Percentiles rank a stretch among this genome's conserved stretches.
These are phyloP conservation scores for Suhomyces choctaworum DNA, from an alignment of 1,139 yeast genomes.

Conservation along the genomic window DNA sequence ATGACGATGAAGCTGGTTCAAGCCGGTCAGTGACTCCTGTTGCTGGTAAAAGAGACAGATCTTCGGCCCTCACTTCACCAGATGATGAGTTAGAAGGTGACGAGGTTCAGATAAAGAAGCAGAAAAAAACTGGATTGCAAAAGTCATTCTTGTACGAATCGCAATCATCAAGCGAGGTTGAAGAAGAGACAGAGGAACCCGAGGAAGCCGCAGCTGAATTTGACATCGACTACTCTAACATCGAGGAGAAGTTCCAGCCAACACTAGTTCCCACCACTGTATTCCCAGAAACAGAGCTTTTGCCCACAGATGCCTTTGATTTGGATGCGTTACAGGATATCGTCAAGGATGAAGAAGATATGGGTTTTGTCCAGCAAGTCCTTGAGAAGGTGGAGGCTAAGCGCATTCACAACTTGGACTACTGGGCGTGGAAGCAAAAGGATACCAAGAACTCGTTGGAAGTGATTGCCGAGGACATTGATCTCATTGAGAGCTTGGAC, in stretches of 20 bases:
- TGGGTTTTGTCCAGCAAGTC: conserved; percentile 49
- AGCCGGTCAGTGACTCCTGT: conserved; percentile 47
- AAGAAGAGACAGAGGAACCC: conserved; percentile 9
- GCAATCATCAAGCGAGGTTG: conserved; percentile 19
- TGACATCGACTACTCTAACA: conserved; percentile 25
- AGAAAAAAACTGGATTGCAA: conserved; percentile 20
- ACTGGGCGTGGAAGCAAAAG: conserved; percentile 69
- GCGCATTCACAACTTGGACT: conserved; percentile 44
- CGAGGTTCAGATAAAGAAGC: conserved; percentile 19
- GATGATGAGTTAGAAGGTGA: conserved; percentile 35
- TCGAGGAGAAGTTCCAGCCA: conserved; percentile 47
- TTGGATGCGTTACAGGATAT: conserved; percentile 53
- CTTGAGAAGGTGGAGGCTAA: conserved; percentile 30
- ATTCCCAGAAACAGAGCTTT: conserved; percentile 41
- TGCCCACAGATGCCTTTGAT: conserved; percentile 35
- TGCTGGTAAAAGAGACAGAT: conserved; percentile 27
- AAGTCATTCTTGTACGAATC: conserved; percentile 32
- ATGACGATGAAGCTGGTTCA: conserved; percentile 42
- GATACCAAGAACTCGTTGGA: conserved; percentile 28
- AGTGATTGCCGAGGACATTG: conserved; percentile 31
- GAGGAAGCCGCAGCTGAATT: conserved; percentile 12
- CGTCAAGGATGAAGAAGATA: conserved; percentile 76
- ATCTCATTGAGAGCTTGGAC: conserved; percentile 33
- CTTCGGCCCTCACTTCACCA: conserved; percentile 16
- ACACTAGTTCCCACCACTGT: conserved; percentile 52